Evolutionary conservation across 164 flowering plant species (phyloP).

Genomic region (Protea cynaroides): DNA sequence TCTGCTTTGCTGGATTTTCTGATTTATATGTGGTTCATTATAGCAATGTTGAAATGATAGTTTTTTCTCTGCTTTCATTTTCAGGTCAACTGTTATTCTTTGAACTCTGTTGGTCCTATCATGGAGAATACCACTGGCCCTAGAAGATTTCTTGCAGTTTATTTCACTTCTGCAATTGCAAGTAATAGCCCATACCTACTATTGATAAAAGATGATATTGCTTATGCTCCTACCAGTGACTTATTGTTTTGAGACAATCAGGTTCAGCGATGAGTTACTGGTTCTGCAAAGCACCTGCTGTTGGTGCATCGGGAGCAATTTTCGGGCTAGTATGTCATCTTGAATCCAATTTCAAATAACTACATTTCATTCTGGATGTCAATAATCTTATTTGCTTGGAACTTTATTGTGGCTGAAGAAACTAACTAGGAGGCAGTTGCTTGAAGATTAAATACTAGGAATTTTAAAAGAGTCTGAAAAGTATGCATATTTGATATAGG

Average conservation of each 20-base stretch:
- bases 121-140: slow-evolving; percentile 71
- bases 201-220: slow-evolving; percentile 10
- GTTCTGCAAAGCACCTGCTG: slow-evolving; percentile 65
- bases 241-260: slow-evolving; percentile 23
- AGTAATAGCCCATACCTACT: slow-evolving; percentile 40
- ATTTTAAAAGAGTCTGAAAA: no score
- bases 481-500: no score
- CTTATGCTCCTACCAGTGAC: slow-evolving; percentile 9
- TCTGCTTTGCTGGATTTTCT: slow-evolving; percentile 6
- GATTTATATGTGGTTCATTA: background rate
- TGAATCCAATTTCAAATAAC: background rate
- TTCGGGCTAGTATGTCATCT: slow-evolving; percentile 71
- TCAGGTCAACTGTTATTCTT: slow-evolving; percentile 85
- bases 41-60: background rate
- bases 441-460: background rate
- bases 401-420: background rate
- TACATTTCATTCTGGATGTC: background rate
- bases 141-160: slow-evolving; percentile 64
- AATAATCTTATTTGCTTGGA: background rate
- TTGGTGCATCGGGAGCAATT: slow-evolving; percentile 97
- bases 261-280: slow-evolving; percentile 82
- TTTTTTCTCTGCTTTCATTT: slow-evolving; percentile 7
- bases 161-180: slow-evolving; percentile 75
- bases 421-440: background rate
- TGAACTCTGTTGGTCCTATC: slow-evolving; percentile 75